phyloP scores from a whole-genome alignment of 106 monocot genomes.

The Xerophyta viscosa region DNA sequence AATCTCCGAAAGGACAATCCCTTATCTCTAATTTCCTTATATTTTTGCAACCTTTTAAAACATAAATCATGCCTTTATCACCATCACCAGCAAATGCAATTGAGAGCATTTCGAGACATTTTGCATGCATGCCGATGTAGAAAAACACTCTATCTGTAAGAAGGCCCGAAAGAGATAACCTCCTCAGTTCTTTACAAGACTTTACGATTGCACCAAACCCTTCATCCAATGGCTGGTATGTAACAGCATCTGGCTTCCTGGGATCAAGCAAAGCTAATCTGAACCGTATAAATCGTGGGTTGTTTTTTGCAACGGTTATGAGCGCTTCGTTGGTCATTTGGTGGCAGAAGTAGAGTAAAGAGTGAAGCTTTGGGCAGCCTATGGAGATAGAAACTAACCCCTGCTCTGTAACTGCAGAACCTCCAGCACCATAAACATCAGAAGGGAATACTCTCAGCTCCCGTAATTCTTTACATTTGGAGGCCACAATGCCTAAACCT shows the following conservation, averaged over 20 bases:
- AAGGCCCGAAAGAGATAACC: conserved; percentile 53
- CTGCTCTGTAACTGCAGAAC: conserved; percentile 33
- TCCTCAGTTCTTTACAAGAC: conserved; percentile 27
- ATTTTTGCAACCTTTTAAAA: conserved; percentile 43
- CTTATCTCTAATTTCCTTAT: conserved; percentile 56
- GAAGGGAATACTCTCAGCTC: conserved; percentile 60
- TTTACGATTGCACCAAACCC: conserved; percentile 53
- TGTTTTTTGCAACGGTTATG: conserved; percentile 26
- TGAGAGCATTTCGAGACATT: conserved; percentile 46
- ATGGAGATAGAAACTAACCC: conserved; percentile 46
- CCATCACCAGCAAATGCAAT: conserved; percentile 60
- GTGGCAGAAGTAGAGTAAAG: conserved; percentile 51
- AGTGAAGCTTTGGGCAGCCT: conserved; percentile 42
- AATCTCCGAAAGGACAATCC: conserved; percentile 59
- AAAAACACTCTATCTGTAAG: conserved; percentile 43
- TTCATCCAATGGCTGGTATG: conserved; percentile 38
- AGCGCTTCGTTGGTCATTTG: conserved; percentile 62
- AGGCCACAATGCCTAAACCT: conserved; percentile 37
- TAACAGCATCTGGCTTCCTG: conserved; percentile 29
- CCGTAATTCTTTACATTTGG: conserved; percentile 37
- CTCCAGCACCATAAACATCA: conserved; percentile 16
- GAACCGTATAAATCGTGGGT: conserved; percentile 44
- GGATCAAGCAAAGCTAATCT: conserved; percentile 51
- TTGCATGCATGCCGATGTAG: conserved; percentile 35
- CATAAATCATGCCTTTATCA: conserved; percentile 34